Evolutionary conservation across 331 rosid genomes (phyloP).

Genomic region (Rosa hybrid): DNA sequence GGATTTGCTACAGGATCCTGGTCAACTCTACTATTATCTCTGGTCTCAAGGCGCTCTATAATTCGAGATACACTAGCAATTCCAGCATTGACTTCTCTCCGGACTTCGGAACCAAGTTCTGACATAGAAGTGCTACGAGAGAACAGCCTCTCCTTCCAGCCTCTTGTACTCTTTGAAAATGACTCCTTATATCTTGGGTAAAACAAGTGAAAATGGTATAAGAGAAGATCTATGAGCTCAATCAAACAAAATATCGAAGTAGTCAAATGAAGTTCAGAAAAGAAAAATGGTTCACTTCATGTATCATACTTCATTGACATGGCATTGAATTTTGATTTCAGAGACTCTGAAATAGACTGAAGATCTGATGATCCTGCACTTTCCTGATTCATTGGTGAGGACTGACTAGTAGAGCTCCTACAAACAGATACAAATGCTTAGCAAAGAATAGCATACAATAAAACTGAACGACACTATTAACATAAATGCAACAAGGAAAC

Average conservation of each 20-base stretch:
- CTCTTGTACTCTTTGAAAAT: conserved; percentile 75
- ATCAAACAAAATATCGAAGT: neutral
- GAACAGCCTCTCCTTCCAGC: conserved; percentile 85
- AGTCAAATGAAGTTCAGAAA: conserved; percentile 5
- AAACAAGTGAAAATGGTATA: conserved; percentile 18
- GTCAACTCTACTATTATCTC: conserved; percentile 35
- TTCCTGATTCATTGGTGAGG: conserved; percentile 49
- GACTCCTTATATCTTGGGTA: conserved; percentile 79
- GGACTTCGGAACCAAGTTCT: conserved; percentile 52
- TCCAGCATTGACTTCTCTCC: conserved; percentile 60
- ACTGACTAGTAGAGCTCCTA: conserved; percentile 49
- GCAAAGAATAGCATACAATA: neutral
- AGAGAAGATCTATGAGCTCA: conserved; percentile 9
- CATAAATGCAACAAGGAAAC: neutral
- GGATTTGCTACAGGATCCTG: conserved; percentile 41
- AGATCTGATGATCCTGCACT: conserved; percentile 76
- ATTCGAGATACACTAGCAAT: conserved; percentile 62
- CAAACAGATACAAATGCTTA: conserved; percentile 15
- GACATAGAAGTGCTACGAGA: conserved; percentile 65
- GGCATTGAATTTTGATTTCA: conserved; percentile 63
- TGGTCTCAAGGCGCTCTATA: conserved; percentile 58
- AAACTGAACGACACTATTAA: neutral
- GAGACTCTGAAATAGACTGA: conserved; percentile 77
- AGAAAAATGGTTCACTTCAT: neutral
- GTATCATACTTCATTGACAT: conserved; percentile 65